Evolutionary conservation across 129 eudicot genomes (phyloP).

Genomic region (Chrysanthemum lavandulifolium): DNA sequence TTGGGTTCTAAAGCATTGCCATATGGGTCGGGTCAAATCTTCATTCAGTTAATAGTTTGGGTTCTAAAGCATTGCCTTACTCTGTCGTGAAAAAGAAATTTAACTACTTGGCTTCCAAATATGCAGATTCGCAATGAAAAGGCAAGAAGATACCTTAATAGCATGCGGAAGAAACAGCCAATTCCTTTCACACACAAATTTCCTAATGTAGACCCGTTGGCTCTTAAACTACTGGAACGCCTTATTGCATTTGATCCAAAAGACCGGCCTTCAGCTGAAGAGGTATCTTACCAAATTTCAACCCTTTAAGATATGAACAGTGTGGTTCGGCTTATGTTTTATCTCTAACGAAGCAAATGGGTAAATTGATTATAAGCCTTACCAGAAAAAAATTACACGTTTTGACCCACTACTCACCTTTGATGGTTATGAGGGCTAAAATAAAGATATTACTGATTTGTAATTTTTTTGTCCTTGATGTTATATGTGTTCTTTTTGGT

Average conservation of each 20-base stretch:
- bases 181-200: constrained; percentile 74
- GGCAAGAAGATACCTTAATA: constrained; percentile 85
- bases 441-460: neutral
- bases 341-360: neutral
- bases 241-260: constrained; percentile 90
- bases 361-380: neutral
- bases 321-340: neutral
- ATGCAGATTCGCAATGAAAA: constrained; percentile 88
- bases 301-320: neutral
- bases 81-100: constrained; percentile 5
- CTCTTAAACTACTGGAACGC: constrained; percentile 76
- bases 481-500: constrained; percentile 15
- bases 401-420: too few relatives aligned
- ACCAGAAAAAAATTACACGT: too few relatives aligned
- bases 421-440: too few relatives aligned
- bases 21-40: neutral
- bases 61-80: constrained; percentile 9
- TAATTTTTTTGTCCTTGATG: neutral
- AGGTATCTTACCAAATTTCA: constrained; percentile 38
- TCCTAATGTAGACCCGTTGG: constrained; percentile 65
- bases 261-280: constrained; percentile 93
- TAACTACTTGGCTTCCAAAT: neutral
- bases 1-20: constrained; percentile 11
- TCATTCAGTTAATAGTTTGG: neutral
- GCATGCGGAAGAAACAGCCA: constrained; percentile 73